Evolutionary conservation across 345 rosid genomes (phyloP), one percentile per base, ranked within the genome.

Genomic region (Citrus mangshanensis): DNA sequence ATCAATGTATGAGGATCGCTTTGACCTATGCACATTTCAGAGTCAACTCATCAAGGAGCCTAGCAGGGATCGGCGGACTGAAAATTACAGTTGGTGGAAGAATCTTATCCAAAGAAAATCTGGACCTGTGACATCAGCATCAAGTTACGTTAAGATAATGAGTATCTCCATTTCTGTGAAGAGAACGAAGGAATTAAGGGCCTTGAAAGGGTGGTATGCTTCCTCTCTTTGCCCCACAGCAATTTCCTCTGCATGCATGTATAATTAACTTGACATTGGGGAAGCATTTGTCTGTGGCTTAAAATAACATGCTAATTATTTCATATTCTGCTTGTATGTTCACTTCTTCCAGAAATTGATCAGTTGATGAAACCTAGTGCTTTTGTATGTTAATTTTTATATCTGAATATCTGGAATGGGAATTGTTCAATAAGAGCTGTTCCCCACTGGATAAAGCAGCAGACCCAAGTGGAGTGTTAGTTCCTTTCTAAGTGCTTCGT

Each of bases 1-100:
- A 74, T 92, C 97, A 9, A 95, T 95, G 95, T 95, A 93, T 25
- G 98, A 95, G 82, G 97, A 95, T 84, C 91, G 89, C 32, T 95
- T 95, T 86, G 99, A 95, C 83, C 86, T 95, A n/a, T 84, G 81
- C 82, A 82, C 87, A 10, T 91, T 95, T 66, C 78, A 88, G 68
- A 88, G 80, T 40, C 87, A 86, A 67, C 74, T 82, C 62, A 81
- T 87, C 68, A 85, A 84, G 82, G 90, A 86, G 74, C 77, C 84
- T 56, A 60, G 82, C 77, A 64, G 78, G 70, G 84, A 80, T 74
- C 60, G 75, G 68, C 69, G 73, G 70, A 59, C 85, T 79, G 85
- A 88, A 81, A 86, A 84, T 42, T 77, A 27, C 79, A 81, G 79
- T 75, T 93, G 97, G 96, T 92, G 96, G 97, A 86, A 83, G 87